phyloP scores from a whole-genome alignment of 768 basidiomycete genomes.

The Russula compacta region DNA sequence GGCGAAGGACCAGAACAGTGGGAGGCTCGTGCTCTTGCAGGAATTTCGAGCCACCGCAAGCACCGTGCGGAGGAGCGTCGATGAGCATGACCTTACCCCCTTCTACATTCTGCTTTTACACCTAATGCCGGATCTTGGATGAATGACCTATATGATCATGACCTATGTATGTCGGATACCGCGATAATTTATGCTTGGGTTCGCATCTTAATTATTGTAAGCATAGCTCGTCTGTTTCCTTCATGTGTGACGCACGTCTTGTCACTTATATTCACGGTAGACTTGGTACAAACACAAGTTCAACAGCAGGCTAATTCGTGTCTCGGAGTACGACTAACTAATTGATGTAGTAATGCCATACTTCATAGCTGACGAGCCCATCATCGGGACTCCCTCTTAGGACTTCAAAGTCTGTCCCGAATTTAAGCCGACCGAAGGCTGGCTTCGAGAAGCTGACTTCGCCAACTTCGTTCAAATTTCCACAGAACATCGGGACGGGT shows the following conservation, averaged over 20 bases:
- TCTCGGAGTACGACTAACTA: constrained; percentile 1
- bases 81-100: constrained; percentile 15
- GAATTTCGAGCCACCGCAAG: constrained; percentile 30
- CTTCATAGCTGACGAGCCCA: background rate
- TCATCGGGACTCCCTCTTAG: background rate
- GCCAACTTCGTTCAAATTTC: background rate
- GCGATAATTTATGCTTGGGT: constrained; percentile 3
- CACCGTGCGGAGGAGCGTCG: constrained; percentile 33
- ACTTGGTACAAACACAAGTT: constrained; percentile 4
- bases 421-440: background rate
- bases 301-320: constrained; percentile 1
- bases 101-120: background rate
- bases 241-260: constrained; percentile 9
- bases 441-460: background rate
- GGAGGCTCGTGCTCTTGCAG: constrained; percentile 46
- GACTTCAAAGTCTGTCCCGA: background rate
- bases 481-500: background rate
- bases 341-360: background rate
- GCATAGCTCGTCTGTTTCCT: constrained; percentile 14
- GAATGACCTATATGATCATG: background rate
- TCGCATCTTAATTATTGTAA: constrained; percentile 10
- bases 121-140: background rate
- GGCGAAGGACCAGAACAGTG: constrained; percentile 56
- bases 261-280: constrained; percentile 7
- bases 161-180: constrained; percentile 14